Conservation (phyloP, 1,284 basidiomycete species). For the Ceratobasidium papillatum region DNA sequence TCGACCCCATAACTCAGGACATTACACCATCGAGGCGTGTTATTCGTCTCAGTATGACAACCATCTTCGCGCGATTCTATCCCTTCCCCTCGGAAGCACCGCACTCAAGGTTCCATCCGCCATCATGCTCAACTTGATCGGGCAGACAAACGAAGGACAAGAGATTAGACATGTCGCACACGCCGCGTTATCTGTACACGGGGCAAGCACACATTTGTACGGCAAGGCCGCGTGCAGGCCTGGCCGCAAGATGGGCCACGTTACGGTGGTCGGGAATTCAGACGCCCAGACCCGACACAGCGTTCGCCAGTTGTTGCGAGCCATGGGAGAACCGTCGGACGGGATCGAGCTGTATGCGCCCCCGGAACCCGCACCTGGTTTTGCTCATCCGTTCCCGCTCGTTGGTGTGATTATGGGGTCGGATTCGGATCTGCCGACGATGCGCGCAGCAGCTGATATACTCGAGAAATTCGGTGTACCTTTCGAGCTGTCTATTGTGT, state of each 20-base stretch:
- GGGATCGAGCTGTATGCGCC: constrained; percentile 70
- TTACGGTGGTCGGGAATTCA: constrained; percentile 86
- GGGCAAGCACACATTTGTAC: constrained; percentile 89
- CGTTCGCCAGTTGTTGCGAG: constrained; percentile 75
- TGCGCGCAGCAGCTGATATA: constrained; percentile 89
- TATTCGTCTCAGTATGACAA: constrained; percentile 98
- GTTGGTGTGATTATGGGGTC: constrained; percentile 99
- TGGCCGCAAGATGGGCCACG: constrained; percentile 98
- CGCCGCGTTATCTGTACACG: constrained; percentile 71
- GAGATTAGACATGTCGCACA: constrained; percentile 55
- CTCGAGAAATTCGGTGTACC: constrained; percentile 85
- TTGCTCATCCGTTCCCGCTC: constrained; percentile 76
- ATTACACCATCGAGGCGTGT: constrained; percentile 99
- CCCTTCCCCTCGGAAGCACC: constrained; percentile 89
- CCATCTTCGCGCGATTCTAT: constrained; percentile 95
- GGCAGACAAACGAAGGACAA: constrained; percentile 69
- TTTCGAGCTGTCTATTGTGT: constrained; percentile 95
- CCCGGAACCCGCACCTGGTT: constrained; percentile 48
- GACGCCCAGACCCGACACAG: constrained; percentile 79
- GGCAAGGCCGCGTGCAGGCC: constrained; percentile 90
- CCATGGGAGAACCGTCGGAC: constrained; percentile 59
- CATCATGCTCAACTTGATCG: constrained; percentile 96
- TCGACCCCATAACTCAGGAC: constrained; percentile 98
- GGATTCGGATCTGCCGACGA: constrained; percentile 95
- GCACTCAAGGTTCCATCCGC: constrained; percentile 86